phyloP scores from a whole-genome alignment of 1,139 yeast genomes.

The Yamadazyma kanchanaburiensis region DNA sequence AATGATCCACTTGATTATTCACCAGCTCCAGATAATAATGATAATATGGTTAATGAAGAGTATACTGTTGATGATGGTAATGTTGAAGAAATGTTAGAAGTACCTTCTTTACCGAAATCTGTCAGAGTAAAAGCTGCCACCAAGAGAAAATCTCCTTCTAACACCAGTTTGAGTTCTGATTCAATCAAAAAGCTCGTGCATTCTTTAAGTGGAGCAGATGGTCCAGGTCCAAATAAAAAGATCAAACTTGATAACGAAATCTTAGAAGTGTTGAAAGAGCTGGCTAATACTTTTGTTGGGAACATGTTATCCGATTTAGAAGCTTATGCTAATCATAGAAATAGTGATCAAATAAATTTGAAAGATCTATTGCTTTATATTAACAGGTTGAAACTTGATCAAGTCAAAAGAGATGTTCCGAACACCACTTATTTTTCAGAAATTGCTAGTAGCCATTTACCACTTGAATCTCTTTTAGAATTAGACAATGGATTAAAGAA shows the following conservation, averaged over 20 bases:
- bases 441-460: constrained; percentile 35
- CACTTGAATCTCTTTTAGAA: constrained; percentile 33
- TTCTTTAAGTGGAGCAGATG: constrained; percentile 2
- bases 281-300: constrained; percentile 29
- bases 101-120: too few relatives aligned
- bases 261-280: constrained; percentile 15
- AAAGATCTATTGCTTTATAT: constrained; percentile 35
- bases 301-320: constrained; percentile 32
- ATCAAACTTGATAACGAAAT: constrained; percentile 9
- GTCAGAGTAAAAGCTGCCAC: too few relatives aligned
- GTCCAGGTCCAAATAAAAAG: constrained; percentile 1
- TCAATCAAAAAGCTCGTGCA: constrained; percentile 10
- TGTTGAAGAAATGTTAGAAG: neutral
- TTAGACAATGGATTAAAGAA: constrained; percentile 29
- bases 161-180: too few relatives aligned
- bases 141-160: too few relatives aligned
- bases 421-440: constrained; percentile 23
- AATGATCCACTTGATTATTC: too few relatives aligned
- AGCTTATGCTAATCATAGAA: constrained; percentile 33
- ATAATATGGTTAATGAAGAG: constrained; percentile 4
- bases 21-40: too few relatives aligned
- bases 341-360: constrained; percentile 23
- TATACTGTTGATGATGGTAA: constrained; percentile 1
- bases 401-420: constrained; percentile 13
- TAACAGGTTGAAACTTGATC: constrained; percentile 28